Conservation (phyloP, 2,329 filamentous ascomycete genomes). For the Pseudogymnoascus sp. region DNA sequence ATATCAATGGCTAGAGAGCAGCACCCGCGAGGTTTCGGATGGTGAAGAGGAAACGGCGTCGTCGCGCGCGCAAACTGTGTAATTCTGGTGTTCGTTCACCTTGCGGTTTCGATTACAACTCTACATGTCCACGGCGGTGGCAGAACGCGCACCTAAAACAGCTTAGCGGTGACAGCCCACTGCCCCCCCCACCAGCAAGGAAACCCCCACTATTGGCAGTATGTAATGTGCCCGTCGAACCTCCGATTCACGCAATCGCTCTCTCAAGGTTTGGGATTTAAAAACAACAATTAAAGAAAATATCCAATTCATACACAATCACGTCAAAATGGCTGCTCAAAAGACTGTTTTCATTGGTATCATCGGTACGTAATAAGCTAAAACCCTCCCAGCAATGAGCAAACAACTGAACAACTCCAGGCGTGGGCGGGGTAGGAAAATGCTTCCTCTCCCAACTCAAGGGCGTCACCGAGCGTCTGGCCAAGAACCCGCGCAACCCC, state of each 20-base stretch:
- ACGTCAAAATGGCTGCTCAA: conserved; percentile 21
- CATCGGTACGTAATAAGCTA: conserved; percentile 31
- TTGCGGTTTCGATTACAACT: neutral
- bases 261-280: neutral
- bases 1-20: no score
- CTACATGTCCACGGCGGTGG: neutral
- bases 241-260: conserved; percentile 8
- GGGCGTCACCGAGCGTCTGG: conserved; percentile 54
- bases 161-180: neutral
- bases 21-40: neutral
- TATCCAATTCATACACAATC: neutral
- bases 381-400: conserved; percentile 15
- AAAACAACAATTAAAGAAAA: neutral
- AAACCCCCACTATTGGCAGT: conserved; percentile 2
- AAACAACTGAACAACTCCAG: conserved; percentile 35
- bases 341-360: conserved; percentile 36
- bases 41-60: neutral
- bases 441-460: conserved; percentile 80
- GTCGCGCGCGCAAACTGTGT: neutral
- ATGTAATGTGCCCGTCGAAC: neutral
- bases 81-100: no score
- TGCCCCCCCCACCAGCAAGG: neutral
- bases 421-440: conserved; percentile 87
- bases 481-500: conserved; percentile 33
- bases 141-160: neutral